Evolutionary conservation across 2,329 filamentous ascomycete genomes (phyloP).

Genomic region (Rhynchosporium secalis): DNA sequence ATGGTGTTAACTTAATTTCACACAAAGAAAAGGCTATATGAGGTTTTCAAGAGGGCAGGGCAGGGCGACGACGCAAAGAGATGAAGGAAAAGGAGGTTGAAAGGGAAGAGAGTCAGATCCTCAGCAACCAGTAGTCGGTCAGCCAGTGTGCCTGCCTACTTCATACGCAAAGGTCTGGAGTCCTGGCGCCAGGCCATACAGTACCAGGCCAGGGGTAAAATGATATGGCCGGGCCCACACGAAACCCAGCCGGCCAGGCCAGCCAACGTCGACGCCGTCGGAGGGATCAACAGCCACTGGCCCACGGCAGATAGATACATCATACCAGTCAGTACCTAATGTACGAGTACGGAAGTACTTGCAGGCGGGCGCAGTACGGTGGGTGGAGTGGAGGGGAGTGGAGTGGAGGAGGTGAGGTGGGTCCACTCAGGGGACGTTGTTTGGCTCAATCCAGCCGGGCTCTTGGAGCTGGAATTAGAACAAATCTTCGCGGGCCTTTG

Average conservation of each 20-base stretch:
- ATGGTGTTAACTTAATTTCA: constrained; percentile 16
- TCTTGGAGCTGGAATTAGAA: constrained; percentile 10
- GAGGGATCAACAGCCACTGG: constrained; percentile 22
- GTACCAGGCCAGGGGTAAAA: neutral
- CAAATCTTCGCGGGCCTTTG: constrained; percentile 13
- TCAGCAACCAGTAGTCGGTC: neutral
- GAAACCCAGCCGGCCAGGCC: constrained; percentile 17
- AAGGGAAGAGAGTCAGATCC: constrained; percentile 3
- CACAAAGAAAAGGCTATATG: constrained; percentile 16
- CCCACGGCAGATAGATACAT: neutral
- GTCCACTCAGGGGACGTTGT: neutral
- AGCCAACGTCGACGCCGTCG: constrained; percentile 19
- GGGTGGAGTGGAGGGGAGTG: neutral
- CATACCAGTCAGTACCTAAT: too few relatives aligned
- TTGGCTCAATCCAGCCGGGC: neutral
- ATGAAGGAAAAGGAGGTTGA: constrained; percentile 10
- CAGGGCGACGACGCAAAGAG: constrained; percentile 16
- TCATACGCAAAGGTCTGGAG: neutral
- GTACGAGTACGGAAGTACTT: neutral
- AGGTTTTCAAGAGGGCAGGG: neutral
- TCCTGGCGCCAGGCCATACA: constrained; percentile 1
- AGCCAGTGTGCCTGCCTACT: neutral
- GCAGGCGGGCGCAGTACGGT: neutral
- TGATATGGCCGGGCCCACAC: constrained; percentile 17
- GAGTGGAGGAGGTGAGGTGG: neutral